Percentiles rank a stretch among this genome's conserved stretches.
Conservation (phyloP, 2,329 filamentous ascomycete species). For the Diaporthe eres region DNA sequence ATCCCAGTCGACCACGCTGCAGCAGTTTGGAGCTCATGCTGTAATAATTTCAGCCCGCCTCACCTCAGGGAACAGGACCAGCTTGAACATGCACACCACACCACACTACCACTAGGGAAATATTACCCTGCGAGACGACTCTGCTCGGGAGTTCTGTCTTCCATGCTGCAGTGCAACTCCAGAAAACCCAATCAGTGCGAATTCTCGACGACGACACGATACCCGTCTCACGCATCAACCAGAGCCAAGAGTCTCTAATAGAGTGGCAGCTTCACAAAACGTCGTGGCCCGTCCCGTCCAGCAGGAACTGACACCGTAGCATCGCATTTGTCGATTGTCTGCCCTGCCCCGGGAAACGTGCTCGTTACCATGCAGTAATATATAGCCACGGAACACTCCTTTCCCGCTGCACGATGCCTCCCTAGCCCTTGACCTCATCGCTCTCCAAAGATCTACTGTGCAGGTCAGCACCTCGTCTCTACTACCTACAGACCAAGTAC, state of each 20-base stretch:
- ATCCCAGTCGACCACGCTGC: not conserved
- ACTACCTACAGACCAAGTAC: too few species aligned
- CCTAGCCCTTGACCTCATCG: slow-evolving; percentile 6
- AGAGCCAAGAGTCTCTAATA: slow-evolving; percentile 11
- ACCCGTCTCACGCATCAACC: slow-evolving; percentile 24
- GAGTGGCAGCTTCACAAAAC: slow-evolving; percentile 26
- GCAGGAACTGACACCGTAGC: slow-evolving; percentile 9
- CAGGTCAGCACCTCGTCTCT: not conserved
- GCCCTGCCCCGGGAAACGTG: slow-evolving; percentile 21
- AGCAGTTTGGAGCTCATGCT: not conserved
- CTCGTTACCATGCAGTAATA: slow-evolving; percentile 14
- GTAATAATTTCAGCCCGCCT: slow-evolving; percentile 12
- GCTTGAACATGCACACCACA: not conserved
- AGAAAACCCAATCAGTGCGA: not conserved
- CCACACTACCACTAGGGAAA: not conserved
- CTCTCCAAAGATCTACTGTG: not conserved
- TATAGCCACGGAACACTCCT: slow-evolving; percentile 34
- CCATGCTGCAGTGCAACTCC: slow-evolving; percentile 24
- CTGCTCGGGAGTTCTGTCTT: slow-evolving; percentile 28
- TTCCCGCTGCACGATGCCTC: slow-evolving; percentile 35
- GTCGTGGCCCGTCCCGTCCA: slow-evolving; percentile 27
- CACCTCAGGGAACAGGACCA: not conserved
- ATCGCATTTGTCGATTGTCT: not conserved
- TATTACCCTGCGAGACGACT: slow-evolving; percentile 27
- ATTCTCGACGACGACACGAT: not conserved